Conservation (phyloP, 495 filamentous ascomycete genomes). For the Talaromyces liani region DNA sequence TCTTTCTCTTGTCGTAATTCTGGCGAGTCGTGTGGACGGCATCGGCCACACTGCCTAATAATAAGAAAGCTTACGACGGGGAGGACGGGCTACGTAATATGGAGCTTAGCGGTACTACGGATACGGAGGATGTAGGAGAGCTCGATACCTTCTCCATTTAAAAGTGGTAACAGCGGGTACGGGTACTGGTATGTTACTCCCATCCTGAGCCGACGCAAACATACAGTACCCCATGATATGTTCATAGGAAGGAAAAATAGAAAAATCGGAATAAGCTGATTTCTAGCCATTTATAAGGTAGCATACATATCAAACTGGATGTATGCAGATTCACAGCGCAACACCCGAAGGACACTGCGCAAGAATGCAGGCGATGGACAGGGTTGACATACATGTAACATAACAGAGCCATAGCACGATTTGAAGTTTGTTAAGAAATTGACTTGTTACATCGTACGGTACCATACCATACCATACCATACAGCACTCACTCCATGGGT, state of each 20-base stretch:
- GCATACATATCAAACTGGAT: background rate
- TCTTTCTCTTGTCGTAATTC: too few relatives aligned
- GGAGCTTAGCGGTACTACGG: background rate
- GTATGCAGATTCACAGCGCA: background rate
- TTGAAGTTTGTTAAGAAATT: background rate
- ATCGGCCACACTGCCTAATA: too few relatives aligned
- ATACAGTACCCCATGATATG: background rate
- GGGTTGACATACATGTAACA: background rate
- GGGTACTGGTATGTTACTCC: background rate
- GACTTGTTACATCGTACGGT: background rate
- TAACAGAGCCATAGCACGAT: background rate
- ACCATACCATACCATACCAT: background rate
- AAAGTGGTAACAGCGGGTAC: background rate
- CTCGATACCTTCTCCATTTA: background rate
- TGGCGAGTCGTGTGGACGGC: too few relatives aligned
- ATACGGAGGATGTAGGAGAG: background rate
- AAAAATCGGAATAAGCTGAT: background rate
- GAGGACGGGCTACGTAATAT: background rate
- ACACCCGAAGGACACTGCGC: background rate
- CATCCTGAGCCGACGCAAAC: background rate
- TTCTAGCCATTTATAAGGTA: too few relatives aligned
- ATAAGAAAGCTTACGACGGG: background rate
- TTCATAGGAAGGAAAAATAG: background rate
- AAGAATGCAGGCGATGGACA: background rate
- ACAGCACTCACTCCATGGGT: background rate